A percentile compares a stretch with the other conserved stretches of the same genome.
Conservation (phyloP, 2,329 filamentous ascomycete species). For the Fusarium incarnatum region DNA sequence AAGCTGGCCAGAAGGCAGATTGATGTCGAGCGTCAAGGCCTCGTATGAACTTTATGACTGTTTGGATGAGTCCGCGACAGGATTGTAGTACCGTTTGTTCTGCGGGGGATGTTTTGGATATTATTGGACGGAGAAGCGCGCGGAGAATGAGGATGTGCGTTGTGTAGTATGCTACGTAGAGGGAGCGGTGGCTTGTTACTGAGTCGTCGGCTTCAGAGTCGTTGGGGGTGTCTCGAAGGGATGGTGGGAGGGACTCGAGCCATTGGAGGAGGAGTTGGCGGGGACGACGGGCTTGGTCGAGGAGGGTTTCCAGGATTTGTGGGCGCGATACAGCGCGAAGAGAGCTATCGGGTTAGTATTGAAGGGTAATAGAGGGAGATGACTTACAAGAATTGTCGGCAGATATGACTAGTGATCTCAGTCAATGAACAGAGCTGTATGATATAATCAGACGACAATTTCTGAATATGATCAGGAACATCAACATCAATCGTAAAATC, state of each 20-base stretch:
- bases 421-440: background rate
- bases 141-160: background rate
- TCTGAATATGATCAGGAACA: background rate
- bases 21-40: background rate
- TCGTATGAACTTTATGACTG: slow-evolving; percentile 9
- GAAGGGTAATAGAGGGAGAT: accelerated
- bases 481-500: background rate
- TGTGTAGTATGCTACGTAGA: slow-evolving; percentile 9
- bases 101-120: background rate
- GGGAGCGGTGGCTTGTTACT: slow-evolving; percentile 1
- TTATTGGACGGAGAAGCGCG: background rate
- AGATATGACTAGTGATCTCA: background rate
- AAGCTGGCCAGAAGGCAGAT: slow-evolving; percentile 3
- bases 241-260: background rate
- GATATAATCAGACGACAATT: background rate
- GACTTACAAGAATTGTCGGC: slow-evolving; percentile 15
- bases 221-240: accelerated
- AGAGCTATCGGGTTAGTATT: background rate
- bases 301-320: background rate
- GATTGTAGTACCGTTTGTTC: slow-evolving; percentile 3
- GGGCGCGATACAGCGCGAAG: background rate
- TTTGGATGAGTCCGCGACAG: background rate
- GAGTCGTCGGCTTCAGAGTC: slow-evolving; percentile 2
- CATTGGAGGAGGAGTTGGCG: slow-evolving; percentile 4
- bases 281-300: background rate